Evolutionary conservation across 345 rosid genomes (phyloP).

Genomic region (Atalantia buxifolia): DNA sequence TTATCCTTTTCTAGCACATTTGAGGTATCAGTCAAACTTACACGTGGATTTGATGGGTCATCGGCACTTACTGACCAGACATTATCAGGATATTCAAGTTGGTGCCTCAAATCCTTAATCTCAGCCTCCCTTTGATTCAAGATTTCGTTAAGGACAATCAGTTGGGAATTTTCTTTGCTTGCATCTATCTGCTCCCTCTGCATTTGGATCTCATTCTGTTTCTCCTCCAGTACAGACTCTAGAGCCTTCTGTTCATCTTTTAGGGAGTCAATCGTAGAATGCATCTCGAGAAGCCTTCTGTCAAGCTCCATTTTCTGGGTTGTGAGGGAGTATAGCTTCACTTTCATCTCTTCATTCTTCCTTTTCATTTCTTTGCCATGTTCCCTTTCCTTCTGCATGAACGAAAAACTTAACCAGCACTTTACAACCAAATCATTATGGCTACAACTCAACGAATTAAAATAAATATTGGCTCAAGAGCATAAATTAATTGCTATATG

Average conservation of each 20-base stretch:
- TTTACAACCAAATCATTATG: neutral
- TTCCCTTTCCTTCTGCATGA: conserved; percentile 51
- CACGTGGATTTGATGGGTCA: conserved; percentile 21
- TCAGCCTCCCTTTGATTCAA: conserved; percentile 52
- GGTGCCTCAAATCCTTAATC: conserved; percentile 42
- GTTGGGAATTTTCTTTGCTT: conserved; percentile 18
- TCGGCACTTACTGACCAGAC: conserved; percentile 27
- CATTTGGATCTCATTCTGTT: conserved; percentile 36
- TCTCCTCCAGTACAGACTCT: conserved; percentile 49
- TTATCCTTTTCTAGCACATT: conserved; percentile 8
- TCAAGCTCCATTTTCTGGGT: conserved; percentile 51
- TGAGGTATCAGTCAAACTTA: conserved; percentile 14
- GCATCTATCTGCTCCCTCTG: conserved; percentile 21
- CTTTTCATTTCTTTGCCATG: conserved; percentile 33
- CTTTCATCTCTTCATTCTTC: conserved; percentile 45
- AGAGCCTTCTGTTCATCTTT: conserved; percentile 48
- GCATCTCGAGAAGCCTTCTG: conserved; percentile 43
- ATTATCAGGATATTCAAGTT: conserved; percentile 20
- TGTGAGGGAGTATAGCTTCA: conserved; percentile 34
- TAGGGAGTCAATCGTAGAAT: conserved; percentile 49
- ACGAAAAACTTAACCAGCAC: neutral
- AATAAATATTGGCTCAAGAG: neutral
- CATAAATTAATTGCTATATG: neutral
- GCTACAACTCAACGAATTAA: neutral
- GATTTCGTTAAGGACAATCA: conserved; percentile 31